These are phyloP conservation scores for Phytophthora pini DNA, from an alignment of 352 stramenopile species.

Conservation along the genomic window DNA sequence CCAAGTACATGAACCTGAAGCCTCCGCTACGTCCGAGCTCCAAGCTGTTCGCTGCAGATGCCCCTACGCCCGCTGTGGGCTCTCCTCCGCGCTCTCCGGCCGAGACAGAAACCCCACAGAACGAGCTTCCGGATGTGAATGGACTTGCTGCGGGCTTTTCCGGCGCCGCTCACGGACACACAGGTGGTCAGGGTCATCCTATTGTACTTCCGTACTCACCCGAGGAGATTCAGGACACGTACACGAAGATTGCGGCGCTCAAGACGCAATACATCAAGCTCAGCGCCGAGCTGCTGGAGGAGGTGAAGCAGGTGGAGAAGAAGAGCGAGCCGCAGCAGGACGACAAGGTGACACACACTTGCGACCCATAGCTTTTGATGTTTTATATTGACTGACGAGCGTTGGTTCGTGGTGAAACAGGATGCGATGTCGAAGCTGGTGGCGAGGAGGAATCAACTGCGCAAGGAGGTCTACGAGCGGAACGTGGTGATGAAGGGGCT, in stretches of 20 bases:
- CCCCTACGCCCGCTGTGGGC: slow-evolving; percentile 22
- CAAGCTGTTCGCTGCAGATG: slow-evolving; percentile 73
- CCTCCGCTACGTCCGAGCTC: slow-evolving; percentile 81
- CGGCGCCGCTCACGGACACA: slow-evolving; percentile 35
- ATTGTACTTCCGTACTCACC: slow-evolving; percentile 74
- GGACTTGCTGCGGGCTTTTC: slow-evolving; percentile 40
- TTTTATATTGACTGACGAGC: slow-evolving; percentile 4
- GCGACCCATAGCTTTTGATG: not conserved
- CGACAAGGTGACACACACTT: slow-evolving; percentile 26
- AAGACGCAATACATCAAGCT: slow-evolving; percentile 86
- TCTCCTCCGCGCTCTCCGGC: slow-evolving; percentile 41
- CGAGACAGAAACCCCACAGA: slow-evolving; percentile 45
- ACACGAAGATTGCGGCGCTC: slow-evolving; percentile 79
- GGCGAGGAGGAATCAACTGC: slow-evolving; percentile 73
- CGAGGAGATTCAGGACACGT: slow-evolving; percentile 89
- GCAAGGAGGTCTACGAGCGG: slow-evolving; percentile 84
- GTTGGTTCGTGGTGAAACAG: slow-evolving; percentile 27
- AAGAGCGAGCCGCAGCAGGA: slow-evolving; percentile 24
- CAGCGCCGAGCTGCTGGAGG: slow-evolving; percentile 64
- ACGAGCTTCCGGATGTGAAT: slow-evolving; percentile 64
- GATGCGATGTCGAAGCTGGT: slow-evolving; percentile 60
- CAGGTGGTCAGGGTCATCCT: slow-evolving; percentile 34
- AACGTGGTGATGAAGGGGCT: slow-evolving; percentile 89
- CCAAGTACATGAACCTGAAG: slow-evolving; percentile 87
- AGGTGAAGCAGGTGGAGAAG: slow-evolving; percentile 59